Evolutionary conservation across 2,329 filamentous ascomycete species (phyloP).

Genomic region (Aspergillus nomiae): DNA sequence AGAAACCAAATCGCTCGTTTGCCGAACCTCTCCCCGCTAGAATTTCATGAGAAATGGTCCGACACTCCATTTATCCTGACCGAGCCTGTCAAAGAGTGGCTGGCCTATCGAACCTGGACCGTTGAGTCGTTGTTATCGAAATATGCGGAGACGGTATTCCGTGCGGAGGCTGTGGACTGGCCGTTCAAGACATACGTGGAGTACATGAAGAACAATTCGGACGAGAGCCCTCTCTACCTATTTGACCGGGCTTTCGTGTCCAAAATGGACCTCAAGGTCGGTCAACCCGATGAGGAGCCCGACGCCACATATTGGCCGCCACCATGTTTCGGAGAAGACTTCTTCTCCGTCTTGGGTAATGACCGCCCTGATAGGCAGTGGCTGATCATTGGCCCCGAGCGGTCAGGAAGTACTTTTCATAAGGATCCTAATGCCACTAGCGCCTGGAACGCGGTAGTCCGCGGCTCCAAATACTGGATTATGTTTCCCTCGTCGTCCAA

Average conservation of each 20-base stretch:
- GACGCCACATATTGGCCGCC: slow-evolving; percentile 74
- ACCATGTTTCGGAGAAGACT: slow-evolving; percentile 79
- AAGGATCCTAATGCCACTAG: slow-evolving; percentile 72
- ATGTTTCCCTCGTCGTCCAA: slow-evolving; percentile 80
- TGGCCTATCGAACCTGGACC: slow-evolving; percentile 73
- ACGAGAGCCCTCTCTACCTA: slow-evolving; percentile 89
- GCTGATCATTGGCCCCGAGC: slow-evolving; percentile 85
- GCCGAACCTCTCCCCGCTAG: slow-evolving; percentile 66
- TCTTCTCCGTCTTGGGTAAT: slow-evolving; percentile 75
- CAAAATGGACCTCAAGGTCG: slow-evolving; percentile 76
- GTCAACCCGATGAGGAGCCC: slow-evolving; percentile 41
- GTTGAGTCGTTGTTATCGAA: slow-evolving; percentile 65
- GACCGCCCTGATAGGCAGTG: slow-evolving; percentile 86
- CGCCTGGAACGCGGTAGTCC: slow-evolving; percentile 92
- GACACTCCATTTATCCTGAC: slow-evolving; percentile 85
- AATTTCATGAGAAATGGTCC: slow-evolving; percentile 77
- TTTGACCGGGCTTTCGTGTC: slow-evolving; percentile 86
- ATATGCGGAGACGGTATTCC: slow-evolving; percentile 71
- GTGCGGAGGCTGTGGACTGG: slow-evolving; percentile 95
- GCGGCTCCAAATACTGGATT: slow-evolving; percentile 95
- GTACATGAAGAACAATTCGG: slow-evolving; percentile 77
- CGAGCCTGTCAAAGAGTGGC: slow-evolving; percentile 78
- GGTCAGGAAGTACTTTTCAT: slow-evolving; percentile 92
- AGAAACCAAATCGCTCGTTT: slow-evolving; percentile 74
- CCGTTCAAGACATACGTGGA: slow-evolving; percentile 74